phyloP scores from a whole-genome alignment of 2,329 filamentous ascomycete species.

The Elsinoe necatrix region DNA sequence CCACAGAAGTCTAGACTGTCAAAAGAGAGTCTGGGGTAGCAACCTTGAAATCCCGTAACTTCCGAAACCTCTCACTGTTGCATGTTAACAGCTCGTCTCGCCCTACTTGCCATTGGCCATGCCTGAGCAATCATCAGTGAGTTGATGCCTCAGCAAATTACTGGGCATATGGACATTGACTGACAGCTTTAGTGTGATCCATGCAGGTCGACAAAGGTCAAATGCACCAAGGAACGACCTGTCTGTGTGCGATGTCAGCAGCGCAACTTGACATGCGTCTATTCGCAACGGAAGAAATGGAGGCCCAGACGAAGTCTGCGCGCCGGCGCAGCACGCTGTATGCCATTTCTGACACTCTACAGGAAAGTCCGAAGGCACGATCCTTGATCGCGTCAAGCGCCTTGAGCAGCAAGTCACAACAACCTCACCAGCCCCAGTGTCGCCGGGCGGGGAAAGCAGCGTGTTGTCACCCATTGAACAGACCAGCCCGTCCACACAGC shows the following conservation, averaged over 20 bases:
- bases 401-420: slow-evolving; percentile 10
- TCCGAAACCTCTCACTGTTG: slow-evolving; percentile 2
- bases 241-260: slow-evolving; percentile 3
- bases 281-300: slow-evolving; percentile 9
- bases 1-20: neutral
- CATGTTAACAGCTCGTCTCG: neutral
- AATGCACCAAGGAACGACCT: slow-evolving; percentile 12
- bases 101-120: slow-evolving; percentile 9
- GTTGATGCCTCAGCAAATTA: neutral
- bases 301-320: slow-evolving; percentile 5
- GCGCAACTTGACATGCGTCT: slow-evolving; percentile 1
- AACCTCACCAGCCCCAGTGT: neutral
- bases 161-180: neutral
- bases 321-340: too few relatives aligned
- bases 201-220: slow-evolving; percentile 11
- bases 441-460: neutral
- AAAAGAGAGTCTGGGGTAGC: neutral
- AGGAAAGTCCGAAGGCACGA: slow-evolving; percentile 13
- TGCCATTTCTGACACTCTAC: neutral
- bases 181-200: slow-evolving; percentile 12
- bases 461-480: neutral
- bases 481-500: neutral
- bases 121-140: slow-evolving; percentile 14
- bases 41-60: neutral
- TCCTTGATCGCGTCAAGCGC: slow-evolving; percentile 14